A percentile compares a stretch with the other conserved stretches of the same genome.
Conservation (phyloP, 306 rosid genomes). For the Sicyos baderoa region DNA sequence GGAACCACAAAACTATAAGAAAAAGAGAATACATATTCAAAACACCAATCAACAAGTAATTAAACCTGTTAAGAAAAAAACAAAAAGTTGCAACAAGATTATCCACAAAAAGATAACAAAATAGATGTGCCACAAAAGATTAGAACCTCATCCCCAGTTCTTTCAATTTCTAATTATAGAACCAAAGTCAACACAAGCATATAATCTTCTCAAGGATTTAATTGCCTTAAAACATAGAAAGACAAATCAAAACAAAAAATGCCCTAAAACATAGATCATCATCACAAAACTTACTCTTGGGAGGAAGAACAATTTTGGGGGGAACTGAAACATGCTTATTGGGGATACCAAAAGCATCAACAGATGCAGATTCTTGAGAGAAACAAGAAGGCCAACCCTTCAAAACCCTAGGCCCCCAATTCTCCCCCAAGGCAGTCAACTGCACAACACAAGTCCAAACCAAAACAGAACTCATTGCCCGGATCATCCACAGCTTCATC, state of each 20-base stretch:
- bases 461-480: slow-evolving; percentile 78
- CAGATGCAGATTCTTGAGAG: slow-evolving; percentile 46
- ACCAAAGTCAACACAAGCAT: too few species aligned
- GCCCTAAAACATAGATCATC: neutral
- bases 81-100: too few species aligned
- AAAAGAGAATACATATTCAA: neutral
- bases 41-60: too few species aligned
- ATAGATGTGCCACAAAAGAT: too few species aligned
- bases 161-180: too few species aligned
- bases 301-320: slow-evolving; percentile 53
- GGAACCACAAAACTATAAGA: neutral
- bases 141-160: too few species aligned
- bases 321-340: slow-evolving; percentile 36
- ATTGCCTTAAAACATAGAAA: too few species aligned
- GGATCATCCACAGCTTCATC: slow-evolving; percentile 87
- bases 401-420: slow-evolving; percentile 95
- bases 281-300: slow-evolving; percentile 60
- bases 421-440: slow-evolving; percentile 75
- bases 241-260: neutral
- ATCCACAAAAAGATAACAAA: neutral
- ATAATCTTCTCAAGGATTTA: too few species aligned
- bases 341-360: slow-evolving; percentile 30
- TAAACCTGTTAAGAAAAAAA: too few species aligned
- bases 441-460: slow-evolving; percentile 91
- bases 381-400: slow-evolving; percentile 99